A percentile compares a stretch with the other conserved stretches of the same genome.
phyloP scores from a whole-genome alignment of 1,139 yeast genomes.

The Groenewaldozyma auringiensis region DNA sequence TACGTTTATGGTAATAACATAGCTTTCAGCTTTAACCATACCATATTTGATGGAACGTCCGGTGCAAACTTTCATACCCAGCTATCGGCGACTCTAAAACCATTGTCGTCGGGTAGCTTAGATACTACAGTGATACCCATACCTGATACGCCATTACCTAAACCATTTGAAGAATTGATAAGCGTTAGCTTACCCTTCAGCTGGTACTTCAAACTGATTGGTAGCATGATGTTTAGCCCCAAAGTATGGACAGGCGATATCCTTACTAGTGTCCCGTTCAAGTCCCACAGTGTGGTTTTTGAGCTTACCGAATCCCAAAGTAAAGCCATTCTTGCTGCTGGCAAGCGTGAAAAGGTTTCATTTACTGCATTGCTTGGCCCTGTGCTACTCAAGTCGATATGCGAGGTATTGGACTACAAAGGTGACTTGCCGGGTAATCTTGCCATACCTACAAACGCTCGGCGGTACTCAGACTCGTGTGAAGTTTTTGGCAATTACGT shows the following conservation, averaged over 20 bases:
- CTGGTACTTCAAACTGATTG: constrained; percentile 3
- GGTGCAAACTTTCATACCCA: constrained; percentile 19
- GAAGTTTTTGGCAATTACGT: constrained; percentile 17
- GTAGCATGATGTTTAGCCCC: constrained; percentile 2
- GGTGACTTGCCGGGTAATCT: constrained; percentile 12
- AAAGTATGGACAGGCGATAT: constrained; percentile 10
- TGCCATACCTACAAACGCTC: constrained; percentile 18
- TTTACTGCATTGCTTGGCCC: constrained; percentile 8
- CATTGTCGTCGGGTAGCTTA: background rate
- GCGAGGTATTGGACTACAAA: constrained; percentile 5
- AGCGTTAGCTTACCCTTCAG: constrained; percentile 14
- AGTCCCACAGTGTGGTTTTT: constrained; percentile 11
- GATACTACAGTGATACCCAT: constrained; percentile 3
- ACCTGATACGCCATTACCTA: constrained; percentile 5
- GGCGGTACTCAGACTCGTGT: constrained; percentile 11
- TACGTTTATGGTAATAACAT: constrained; percentile 12
- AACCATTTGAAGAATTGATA: constrained; percentile 13
- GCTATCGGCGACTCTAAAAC: constrained; percentile 12
- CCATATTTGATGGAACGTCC: constrained; percentile 19
- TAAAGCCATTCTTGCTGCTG: constrained; percentile 7
- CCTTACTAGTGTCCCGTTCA: constrained; percentile 9
- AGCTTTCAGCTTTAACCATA: constrained; percentile 21
- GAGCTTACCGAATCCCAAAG: constrained; percentile 9
- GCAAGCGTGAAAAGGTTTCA: constrained; percentile 6
- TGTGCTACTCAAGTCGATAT: constrained; percentile 7